Evolutionary conservation across 768 basidiomycete genomes (phyloP).

Genomic region (Hypholoma sublateritium): DNA sequence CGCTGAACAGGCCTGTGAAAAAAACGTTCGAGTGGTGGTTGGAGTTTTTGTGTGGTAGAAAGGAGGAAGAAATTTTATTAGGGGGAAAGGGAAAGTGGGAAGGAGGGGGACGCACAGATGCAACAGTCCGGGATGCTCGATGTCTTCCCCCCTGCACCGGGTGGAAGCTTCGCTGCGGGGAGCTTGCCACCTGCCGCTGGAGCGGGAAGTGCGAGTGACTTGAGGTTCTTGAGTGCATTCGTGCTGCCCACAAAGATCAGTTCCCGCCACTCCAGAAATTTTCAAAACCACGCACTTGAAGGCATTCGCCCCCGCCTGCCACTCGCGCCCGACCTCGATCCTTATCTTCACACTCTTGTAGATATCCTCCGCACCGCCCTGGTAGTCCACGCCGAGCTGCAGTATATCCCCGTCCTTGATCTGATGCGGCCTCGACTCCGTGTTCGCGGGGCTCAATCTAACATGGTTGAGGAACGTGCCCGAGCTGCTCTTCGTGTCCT

Average conservation of each 20-base stretch:
- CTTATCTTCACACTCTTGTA: slow-evolving; percentile 97
- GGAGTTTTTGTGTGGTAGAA: no score
- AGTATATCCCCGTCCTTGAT: slow-evolving; percentile 93
- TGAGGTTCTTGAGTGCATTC: slow-evolving; percentile 75
- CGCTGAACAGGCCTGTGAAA: slow-evolving; percentile 62
- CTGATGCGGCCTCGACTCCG: slow-evolving; percentile 73
- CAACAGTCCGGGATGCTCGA: slow-evolving; percentile 81
- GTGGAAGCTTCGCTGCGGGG: slow-evolving; percentile 13
- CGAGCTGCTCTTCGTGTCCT: slow-evolving; percentile 85
- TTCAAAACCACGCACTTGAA: slow-evolving; percentile 70
- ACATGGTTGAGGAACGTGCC: slow-evolving; percentile 98
- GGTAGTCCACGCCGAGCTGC: slow-evolving; percentile 96
- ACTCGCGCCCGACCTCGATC: slow-evolving; percentile 85
- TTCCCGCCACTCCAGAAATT: slow-evolving; percentile 5
- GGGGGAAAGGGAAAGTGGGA: neutral
- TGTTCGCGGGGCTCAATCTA: slow-evolving; percentile 78
- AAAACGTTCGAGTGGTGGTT: no score
- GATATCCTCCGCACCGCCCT: slow-evolving; percentile 95
- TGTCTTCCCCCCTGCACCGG: slow-evolving; percentile 20
- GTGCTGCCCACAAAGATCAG: slow-evolving; percentile 42
- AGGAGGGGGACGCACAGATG: slow-evolving; percentile 64
- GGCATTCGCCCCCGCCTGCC: slow-evolving; percentile 85
- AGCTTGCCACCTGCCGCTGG: slow-evolving; percentile 17
- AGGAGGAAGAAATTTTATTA: no score
- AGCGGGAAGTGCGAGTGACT: slow-evolving; percentile 52